Conservation (phyloP, 768 basidiomycete genomes). For the Psilocybe cyanescens region DNA sequence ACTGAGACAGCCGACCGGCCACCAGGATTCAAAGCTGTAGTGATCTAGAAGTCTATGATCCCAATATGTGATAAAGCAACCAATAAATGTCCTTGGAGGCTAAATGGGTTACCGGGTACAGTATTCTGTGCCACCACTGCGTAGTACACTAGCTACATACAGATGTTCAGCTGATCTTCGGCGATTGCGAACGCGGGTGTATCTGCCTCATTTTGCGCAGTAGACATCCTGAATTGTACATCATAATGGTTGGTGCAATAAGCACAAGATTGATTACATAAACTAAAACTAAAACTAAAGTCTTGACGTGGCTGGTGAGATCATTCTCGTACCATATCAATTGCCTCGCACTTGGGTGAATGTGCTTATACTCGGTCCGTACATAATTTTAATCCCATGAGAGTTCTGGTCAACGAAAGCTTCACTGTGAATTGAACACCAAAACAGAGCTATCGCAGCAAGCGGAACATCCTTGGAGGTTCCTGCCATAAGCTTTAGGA, state of each 20-base stretch:
- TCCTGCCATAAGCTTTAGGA: conserved; percentile 4
- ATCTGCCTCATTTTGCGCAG: not conserved
- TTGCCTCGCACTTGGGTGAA: not conserved
- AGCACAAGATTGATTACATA: not conserved
- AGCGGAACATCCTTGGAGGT: conserved; percentile 8
- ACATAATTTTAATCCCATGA: conserved; percentile 3
- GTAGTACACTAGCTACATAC: not conserved
- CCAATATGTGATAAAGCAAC: too few relatives aligned
- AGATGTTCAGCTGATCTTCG: not conserved
- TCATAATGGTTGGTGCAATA: not conserved
- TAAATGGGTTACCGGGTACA: too few relatives aligned
- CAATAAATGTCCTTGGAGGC: too few relatives aligned
- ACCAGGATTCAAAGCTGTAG: too few relatives aligned
- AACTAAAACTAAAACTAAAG: not conserved
- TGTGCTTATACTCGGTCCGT: conserved; percentile 8
- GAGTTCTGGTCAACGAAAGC: not conserved
- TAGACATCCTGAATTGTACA: not conserved
- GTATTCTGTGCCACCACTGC: too few relatives aligned
- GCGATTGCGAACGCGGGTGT: not conserved
- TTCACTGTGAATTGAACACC: conserved; percentile 8
- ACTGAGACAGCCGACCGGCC: too few relatives aligned
- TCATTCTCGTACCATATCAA: conserved; percentile 5
- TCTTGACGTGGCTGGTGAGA: conserved; percentile 14
- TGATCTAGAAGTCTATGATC: too few relatives aligned
- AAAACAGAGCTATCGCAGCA: not conserved